These are phyloP conservation scores for Corymbia maculata DNA, from an alignment of 345 rosid species.

Conservation along the genomic window DNA sequence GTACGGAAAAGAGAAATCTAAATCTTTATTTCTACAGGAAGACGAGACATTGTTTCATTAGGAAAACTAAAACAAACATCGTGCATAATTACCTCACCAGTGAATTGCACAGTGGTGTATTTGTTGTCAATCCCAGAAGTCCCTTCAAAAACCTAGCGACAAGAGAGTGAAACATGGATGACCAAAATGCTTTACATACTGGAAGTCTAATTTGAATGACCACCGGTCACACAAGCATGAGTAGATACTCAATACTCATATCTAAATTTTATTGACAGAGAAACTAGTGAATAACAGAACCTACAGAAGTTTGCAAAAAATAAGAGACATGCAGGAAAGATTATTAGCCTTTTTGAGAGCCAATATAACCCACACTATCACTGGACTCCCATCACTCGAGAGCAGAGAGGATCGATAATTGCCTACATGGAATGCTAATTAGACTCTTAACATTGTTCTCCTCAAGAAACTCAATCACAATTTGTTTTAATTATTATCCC, in stretches of 20 bases:
- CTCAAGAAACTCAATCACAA: not conserved
- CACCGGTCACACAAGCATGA: not conserved
- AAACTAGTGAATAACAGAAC: not conserved
- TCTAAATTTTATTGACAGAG: not conserved
- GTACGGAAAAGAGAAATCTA: not conserved
- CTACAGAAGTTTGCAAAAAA: not conserved
- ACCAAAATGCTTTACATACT: not conserved
- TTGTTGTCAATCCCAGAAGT: slow-evolving; percentile 96
- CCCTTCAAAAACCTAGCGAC: slow-evolving; percentile 72
- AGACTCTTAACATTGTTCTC: not conserved
- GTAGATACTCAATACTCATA: not conserved
- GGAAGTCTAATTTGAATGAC: not conserved
- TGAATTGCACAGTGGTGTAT: slow-evolving; percentile 81
- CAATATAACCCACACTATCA: not conserved
- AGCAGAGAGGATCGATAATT: not conserved
- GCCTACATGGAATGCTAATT: not conserved
- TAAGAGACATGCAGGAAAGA: not conserved
- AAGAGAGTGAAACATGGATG: not conserved
- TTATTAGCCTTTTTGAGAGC: not conserved
- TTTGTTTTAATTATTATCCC: not conserved
- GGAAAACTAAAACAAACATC: not conserved
- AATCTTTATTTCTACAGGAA: not conserved
- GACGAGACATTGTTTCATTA: not conserved
- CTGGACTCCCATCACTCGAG: not conserved
- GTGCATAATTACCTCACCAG: slow-evolving; percentile 57